Evolutionary conservation across 1,139 yeast species (phyloP), one percentile per base, ranked within the genome.

Genomic region (Protomyces pachydermus): DNA sequence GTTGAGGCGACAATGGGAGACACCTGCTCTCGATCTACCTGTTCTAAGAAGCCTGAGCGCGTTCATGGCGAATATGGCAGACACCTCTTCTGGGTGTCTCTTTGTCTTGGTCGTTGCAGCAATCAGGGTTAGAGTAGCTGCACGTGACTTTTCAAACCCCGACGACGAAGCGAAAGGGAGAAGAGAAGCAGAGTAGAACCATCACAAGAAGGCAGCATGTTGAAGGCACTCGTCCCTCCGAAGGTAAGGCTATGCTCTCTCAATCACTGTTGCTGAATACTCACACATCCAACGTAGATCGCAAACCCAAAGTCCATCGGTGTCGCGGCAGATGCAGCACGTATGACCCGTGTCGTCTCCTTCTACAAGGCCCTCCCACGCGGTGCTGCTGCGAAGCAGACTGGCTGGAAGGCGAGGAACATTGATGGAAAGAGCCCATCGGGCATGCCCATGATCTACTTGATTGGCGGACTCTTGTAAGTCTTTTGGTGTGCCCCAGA

Each of bases 331-430:
- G 88, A 91, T 74, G 97, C 98, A 72, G 90, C 90, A 84, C 90
- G 96, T 81, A 90, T 93, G 88, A 87, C 89, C 72, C 89, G 89
- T 77, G 96, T 93, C 73, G 97, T 93, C 72, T 82, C 89, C 70
- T 91, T 93, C 84, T 93, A 93, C 87, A 88, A 91, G 82, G 86
- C 91, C 73, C 84, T 93, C 74, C 98, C 98, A 75, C 91, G 91
- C 77, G 98, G 98, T 60, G 81, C 88, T 69, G 95, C 96, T 68
- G 86, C 91, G 3, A 51, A 51, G 32, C 35, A 53, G n/a, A 32
- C 42, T 14, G 77, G 74, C 69, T 86, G 86, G 81, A 82, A 82
- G 77, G 85, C 85, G 73, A 86, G 85, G 75, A 85, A 80, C 81
- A 82, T 84, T 71, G 86, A 82, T 72, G 84, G 84, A 68, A 83